Conservation (phyloP, 441 rosid species). For the Populus hybrid region DNA sequence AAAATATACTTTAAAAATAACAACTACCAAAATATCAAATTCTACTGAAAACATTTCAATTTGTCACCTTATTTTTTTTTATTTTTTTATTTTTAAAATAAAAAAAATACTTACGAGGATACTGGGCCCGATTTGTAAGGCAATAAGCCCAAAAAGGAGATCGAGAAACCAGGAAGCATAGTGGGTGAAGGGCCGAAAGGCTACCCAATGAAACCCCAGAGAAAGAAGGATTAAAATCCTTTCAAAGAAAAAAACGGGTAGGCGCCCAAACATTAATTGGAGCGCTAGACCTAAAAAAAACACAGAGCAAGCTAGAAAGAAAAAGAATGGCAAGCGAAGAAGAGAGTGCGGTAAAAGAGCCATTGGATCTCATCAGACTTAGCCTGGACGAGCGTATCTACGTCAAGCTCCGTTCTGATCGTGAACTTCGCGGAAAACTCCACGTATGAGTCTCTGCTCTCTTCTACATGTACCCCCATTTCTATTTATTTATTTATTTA, state of each 20-base stretch:
- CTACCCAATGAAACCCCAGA: neutral
- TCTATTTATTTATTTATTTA: neutral
- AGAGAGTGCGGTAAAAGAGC: slow-evolving; percentile 95
- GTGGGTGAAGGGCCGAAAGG: no score
- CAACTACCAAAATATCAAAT: no score
- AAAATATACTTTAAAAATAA: no score
- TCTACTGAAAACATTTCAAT: no score
- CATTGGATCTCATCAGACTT: slow-evolving; percentile 89
- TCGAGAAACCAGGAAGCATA: no score
- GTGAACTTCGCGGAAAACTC: slow-evolving; percentile 98
- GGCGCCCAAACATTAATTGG: neutral
- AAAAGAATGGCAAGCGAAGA: slow-evolving; percentile 70
- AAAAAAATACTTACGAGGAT: no score
- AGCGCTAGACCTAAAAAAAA: no score
- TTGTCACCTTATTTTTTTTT: no score
- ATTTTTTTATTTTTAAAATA: no score
- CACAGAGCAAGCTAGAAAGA: neutral
- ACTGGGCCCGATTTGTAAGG: no score
- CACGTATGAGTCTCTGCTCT: slow-evolving; percentile 39
- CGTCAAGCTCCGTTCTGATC: slow-evolving; percentile 97
- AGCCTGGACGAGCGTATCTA: slow-evolving; percentile 97
- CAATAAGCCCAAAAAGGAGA: no score
- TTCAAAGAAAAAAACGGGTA: neutral
- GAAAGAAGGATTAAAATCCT: neutral
- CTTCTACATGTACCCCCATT: neutral